A percentile compares a stretch with the other conserved stretches of the same genome.
Conservation (phyloP, 176 grass and related monocot genomes). For the Coix lacrymajobi region DNA sequence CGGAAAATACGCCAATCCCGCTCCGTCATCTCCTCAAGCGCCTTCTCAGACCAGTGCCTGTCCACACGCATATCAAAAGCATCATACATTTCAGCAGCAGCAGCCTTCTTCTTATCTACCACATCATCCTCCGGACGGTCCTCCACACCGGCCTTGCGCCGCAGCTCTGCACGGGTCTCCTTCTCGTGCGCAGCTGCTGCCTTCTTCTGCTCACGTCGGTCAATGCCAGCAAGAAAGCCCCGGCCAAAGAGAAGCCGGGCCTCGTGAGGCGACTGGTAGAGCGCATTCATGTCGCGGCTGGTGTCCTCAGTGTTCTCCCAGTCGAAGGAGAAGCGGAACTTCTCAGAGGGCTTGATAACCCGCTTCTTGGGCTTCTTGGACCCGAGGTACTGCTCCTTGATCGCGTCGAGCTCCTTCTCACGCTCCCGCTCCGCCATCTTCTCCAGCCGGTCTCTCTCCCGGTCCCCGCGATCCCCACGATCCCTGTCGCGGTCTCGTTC, state of each 20-base stretch:
- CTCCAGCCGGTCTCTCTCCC: conserved; percentile 61
- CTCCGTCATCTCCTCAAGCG: conserved; percentile 80
- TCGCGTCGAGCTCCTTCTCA: conserved; percentile 82
- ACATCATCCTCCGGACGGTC: conserved; percentile 72
- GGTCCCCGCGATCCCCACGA: conserved; percentile 54
- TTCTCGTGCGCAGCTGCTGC: conserved; percentile 62
- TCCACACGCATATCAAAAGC: conserved; percentile 94
- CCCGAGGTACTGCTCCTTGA: conserved; percentile 95
- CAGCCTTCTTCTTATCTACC: conserved; percentile 58
- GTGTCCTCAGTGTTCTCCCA: conserved; percentile 99
- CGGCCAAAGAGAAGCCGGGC: conserved; percentile 83
- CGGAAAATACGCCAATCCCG: conserved; percentile 95
- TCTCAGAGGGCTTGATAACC: conserved; percentile 94
- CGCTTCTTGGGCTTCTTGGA: conserved; percentile 96
- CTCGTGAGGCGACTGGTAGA: conserved; percentile 84
- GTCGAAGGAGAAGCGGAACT: conserved; percentile 96
- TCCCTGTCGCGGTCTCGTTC: conserved; percentile 55
- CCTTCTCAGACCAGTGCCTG: conserved; percentile 91
- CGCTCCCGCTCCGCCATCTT: conserved; percentile 83
- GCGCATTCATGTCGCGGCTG: conserved; percentile 83
- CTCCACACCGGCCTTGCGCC: conserved; percentile 71
- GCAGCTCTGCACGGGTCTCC: conserved; percentile 76
- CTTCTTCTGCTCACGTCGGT: conserved; percentile 97
- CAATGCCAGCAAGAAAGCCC: conserved; percentile 82
- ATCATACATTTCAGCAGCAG: conserved; percentile 75